Base-by-base conservation (phyloP, 345 rosid species). In the Firmiana major region DNA sequence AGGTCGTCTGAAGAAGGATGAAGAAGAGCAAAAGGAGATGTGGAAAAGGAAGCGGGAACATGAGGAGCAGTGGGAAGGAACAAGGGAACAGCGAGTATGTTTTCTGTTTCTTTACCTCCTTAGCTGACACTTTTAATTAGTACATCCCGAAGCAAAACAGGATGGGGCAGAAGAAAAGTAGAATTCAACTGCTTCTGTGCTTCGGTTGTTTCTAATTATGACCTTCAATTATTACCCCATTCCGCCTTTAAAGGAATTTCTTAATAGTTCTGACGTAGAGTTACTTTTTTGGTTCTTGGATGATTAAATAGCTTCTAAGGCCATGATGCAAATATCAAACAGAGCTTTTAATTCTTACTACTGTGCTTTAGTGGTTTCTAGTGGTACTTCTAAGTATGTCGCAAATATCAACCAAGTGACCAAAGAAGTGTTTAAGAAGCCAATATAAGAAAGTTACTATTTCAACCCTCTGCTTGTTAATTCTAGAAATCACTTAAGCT, bases 21-120 rank as follows among this genome's bases (percentile, higher is more conserved):
- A 96, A 84, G 98, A 88, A 84, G 99, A 96, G 81, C 91, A 90
- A 86, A 96, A 91, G 82, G 99, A 96, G 86, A 81, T 86, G 85
- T 89, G 98, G 98, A 96, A 96, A 86, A 92, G 92, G 82, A 93
- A 96, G 86, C 94, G 99, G 58, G 97, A 96, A 76, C 98, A 96
- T 48, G 99, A 93, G 82, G 99, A 91, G 84, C 98, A 96, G 82
- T 96, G 98, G 99, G 99, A 96, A 90, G 98, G 97, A 84, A 94
- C 97, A 4, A 91, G 98, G 87, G 98, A 96, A 82, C 75, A 96
- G 63, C 84, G 97, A 92, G 99, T 94, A 75, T 62, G 89, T 84
- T 79, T 77, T 63, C n/a, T 9, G 3, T 5, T 26, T 19, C 19
- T 28, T 9, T 26, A 63, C 68, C 12, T 31, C 5, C 19, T 26